Evolutionary conservation across 129 eudicot species (phyloP).

Genomic region (Escallonia rubra): DNA sequence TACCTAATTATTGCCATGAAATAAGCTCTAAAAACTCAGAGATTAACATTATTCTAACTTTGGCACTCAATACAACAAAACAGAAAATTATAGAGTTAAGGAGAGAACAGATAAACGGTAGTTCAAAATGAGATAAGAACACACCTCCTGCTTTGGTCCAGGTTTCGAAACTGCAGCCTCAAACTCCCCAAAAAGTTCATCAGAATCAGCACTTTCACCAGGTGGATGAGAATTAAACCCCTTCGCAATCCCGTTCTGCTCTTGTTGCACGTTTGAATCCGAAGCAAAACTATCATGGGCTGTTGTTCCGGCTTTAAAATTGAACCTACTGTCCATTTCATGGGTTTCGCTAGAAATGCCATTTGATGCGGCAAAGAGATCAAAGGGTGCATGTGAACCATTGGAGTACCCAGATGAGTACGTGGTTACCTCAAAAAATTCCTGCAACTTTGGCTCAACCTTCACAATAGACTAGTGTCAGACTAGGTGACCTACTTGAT

Average conservation of each 20-base stretch:
- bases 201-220: constrained; percentile 38
- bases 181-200: constrained; percentile 75
- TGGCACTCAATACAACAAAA: constrained; percentile 11
- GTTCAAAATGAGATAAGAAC: background rate
- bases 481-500: background rate
- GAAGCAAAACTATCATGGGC: constrained; percentile 26
- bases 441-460: constrained; percentile 24
- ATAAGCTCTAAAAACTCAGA: constrained; percentile 6
- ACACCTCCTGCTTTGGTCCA: constrained; percentile 34
- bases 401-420: constrained; percentile 23
- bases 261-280: constrained; percentile 14
- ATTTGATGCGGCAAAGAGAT: constrained; percentile 37
- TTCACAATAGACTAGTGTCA: background rate
- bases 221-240: constrained; percentile 27
- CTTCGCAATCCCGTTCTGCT: constrained; percentile 13
- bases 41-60: background rate
- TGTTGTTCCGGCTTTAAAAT: constrained; percentile 23
- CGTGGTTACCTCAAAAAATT: constrained; percentile 18
- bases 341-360: constrained; percentile 26
- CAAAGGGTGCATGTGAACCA: constrained; percentile 26
- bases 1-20: constrained; percentile 20
- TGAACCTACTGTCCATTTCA: constrained; percentile 20
- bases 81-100: background rate
- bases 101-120: background rate
- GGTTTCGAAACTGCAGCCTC: constrained; percentile 44